Percentiles rank a stretch among this genome's conserved stretches.
Evolutionary conservation across 257 asterid species (phyloP).

Genomic region (Anisodus tanguticus): DNA sequence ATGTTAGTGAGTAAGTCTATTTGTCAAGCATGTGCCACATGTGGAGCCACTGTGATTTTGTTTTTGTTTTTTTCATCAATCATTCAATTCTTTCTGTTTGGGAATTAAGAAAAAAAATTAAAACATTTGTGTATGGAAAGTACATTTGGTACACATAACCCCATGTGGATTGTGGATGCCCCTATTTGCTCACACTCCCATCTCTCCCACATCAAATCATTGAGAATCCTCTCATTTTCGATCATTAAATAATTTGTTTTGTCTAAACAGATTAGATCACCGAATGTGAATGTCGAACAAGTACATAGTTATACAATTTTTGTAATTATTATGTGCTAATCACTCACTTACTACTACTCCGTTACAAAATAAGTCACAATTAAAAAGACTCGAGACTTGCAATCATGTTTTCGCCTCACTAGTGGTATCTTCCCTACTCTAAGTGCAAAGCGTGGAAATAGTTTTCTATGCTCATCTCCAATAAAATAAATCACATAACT

Average conservation of each 20-base stretch:
- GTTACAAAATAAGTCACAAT: no score
- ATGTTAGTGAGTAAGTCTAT: constrained; percentile 1
- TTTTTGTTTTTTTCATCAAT: constrained; percentile 15
- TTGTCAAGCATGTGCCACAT: constrained; percentile 38
- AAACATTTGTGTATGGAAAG: neutral
- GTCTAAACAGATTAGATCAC: constrained; percentile 17
- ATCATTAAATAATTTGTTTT: no score
- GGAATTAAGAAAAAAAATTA: neutral
- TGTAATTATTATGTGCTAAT: no score
- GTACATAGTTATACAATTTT: neutral
- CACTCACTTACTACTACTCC: no score
- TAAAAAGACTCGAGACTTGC: no score
- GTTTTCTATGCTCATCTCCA: no score
- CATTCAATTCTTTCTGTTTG: neutral
- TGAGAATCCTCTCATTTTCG: neutral
- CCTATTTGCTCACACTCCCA: neutral
- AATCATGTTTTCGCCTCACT: no score
- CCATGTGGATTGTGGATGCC: constrained; percentile 49
- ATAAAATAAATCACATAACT: no score
- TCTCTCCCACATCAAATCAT: constrained; percentile 15
- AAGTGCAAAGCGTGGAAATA: no score
- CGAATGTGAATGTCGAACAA: neutral
- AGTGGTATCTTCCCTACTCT: no score
- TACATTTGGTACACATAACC: constrained; percentile 21
- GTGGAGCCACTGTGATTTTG: constrained; percentile 36